Conservation (phyloP, 192 early-diverging fungal species). For the Gaertneriomyces sp. region DNA sequence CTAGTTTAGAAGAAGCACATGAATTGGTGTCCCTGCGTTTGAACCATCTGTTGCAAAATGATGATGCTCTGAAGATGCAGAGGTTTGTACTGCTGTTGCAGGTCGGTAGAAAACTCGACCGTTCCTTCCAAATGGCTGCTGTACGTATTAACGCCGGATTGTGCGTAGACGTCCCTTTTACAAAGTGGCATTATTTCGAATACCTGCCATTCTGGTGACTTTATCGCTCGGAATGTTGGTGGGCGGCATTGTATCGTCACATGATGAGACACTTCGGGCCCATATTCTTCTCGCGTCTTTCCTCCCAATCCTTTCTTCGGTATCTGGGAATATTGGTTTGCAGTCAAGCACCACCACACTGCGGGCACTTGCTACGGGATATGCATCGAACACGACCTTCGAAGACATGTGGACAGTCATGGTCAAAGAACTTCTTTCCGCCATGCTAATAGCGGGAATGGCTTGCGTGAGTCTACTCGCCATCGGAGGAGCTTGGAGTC, state of each 20-base stretch:
- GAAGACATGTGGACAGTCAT: conserved; percentile 30
- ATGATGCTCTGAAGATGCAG: conserved; percentile 37
- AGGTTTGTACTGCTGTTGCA: conserved; percentile 15
- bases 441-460: background rate
- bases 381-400: conserved; percentile 30
- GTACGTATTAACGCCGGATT: no score
- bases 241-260: conserved; percentile 30
- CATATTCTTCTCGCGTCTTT: conserved; percentile 38
- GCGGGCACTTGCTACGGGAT: conserved; percentile 41
- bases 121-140: no score
- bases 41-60: conserved; percentile 25
- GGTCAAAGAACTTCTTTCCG: conserved; percentile 25
- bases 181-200: conserved; percentile 35
- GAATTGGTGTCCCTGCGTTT: conserved; percentile 22
- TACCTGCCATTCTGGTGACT: conserved; percentile 39
- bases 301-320: conserved; percentile 41
- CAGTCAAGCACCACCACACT: conserved; percentile 46
- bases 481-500: conserved; percentile 9
- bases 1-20: conserved; percentile 27
- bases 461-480: background rate
- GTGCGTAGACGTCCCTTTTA: conserved; percentile 38
- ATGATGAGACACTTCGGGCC: conserved; percentile 11
- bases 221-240: conserved; percentile 37
- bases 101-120: no score
- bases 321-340: conserved; percentile 45